Base-by-base conservation (phyloP, 106 monocot genomes). In the Chionographis japonica region DNA sequence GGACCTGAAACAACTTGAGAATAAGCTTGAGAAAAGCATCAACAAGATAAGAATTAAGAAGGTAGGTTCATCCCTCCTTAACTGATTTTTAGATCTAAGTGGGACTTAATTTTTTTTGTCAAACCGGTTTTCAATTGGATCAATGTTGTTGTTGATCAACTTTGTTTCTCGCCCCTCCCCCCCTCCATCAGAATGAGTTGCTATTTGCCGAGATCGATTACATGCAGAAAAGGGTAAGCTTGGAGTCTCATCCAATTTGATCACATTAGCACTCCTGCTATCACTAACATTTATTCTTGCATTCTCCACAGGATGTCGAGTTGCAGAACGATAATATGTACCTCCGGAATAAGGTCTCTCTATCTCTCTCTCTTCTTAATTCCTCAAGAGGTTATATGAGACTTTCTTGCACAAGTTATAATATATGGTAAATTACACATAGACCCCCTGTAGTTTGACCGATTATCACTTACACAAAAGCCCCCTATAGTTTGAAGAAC, bases 241-340 rank as follows among this genome's bases (percentile, higher is more conserved):
- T 14, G 18, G 3, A 9, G 12, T 59, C 19, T 16, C 54, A 37
- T 46, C 40, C 39, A 5, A 57, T 11, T 38, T 55, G n/a, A 8
- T 2, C 63, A 56, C 38, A n/a, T 55, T 37, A 68, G 4, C 57
- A 52, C 37, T 39, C 52, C 35, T 61, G 4, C 27, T 54, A 58
- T 18, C 19, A 2, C 36, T 40, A 40, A 50, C 16, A 67, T 43
- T 3, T 54, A 18, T 18, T 14, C 12, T 40, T 40, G 40, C 8
- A 52, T 81, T 16, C 41, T 50, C 18, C 61, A 54, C 75, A 81
- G 81, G 81, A 81, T 46, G 71, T 76, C 14, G 81, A 81, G 54
- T 15, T 81, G 67, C 81, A 81, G 40, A 81, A 81, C 58, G 81
- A 75, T 67, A 81, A 81, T 65, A 62, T 76, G 75, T 76, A 72